A percentile compares a stretch with the other conserved stretches of the same genome.
phyloP scores from a whole-genome alignment of 768 basidiomycete genomes.

The Cystofilobasidium capitatum region DNA sequence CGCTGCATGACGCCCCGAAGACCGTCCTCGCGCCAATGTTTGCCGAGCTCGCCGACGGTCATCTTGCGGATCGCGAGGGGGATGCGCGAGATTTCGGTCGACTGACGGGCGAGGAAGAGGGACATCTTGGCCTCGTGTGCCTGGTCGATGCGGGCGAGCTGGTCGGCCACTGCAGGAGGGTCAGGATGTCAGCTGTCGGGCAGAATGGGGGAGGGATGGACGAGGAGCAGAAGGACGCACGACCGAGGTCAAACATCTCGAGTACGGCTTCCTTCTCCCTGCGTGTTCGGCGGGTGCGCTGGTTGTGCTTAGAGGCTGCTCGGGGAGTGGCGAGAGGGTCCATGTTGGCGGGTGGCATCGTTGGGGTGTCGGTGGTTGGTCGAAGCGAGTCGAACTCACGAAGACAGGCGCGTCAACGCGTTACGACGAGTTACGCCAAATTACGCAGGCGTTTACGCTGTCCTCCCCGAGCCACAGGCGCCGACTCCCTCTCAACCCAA shows the following conservation, averaged over 20 bases:
- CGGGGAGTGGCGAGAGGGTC: neutral
- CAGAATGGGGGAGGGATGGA: neutral
- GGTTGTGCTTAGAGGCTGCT: neutral
- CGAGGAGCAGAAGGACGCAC: neutral
- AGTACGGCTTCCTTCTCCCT: neutral
- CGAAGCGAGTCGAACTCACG: no score
- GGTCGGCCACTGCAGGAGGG: neutral
- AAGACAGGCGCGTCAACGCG: no score
- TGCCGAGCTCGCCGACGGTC: constrained; percentile 35
- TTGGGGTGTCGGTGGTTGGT: no score
- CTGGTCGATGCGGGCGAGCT: constrained; percentile 3
- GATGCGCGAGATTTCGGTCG: constrained; percentile 37
- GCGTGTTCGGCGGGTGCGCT: neutral
- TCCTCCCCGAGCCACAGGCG: no score
- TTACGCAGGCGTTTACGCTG: no score
- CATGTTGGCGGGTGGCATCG: neutral
- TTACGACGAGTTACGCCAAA: no score
- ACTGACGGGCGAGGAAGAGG: constrained; percentile 35
- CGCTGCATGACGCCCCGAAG: constrained; percentile 18
- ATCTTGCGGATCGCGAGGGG: constrained; percentile 34
- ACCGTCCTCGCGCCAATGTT: constrained; percentile 35
- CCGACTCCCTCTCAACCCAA: no score
- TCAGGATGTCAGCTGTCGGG: neutral
- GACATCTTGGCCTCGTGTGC: neutral
- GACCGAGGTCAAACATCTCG: constrained; percentile 2